phyloP scores from a whole-genome alignment of 2,329 filamentous ascomycete genomes.

The Lasiodiplodia sp. region DNA sequence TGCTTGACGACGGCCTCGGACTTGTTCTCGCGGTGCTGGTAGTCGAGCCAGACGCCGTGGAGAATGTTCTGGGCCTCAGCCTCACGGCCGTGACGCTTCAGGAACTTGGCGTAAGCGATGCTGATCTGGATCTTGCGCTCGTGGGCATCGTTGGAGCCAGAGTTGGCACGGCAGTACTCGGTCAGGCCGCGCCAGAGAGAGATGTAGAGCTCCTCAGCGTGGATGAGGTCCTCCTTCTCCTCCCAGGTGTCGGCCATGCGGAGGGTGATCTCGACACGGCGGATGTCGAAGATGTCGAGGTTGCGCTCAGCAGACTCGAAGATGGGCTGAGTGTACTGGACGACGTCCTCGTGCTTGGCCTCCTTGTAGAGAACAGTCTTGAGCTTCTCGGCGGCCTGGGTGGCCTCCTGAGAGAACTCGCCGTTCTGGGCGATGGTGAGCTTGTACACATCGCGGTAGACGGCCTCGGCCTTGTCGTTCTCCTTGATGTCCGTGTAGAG shows the following conservation, averaged over 20 bases:
- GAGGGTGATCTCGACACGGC: conserved; percentile 29
- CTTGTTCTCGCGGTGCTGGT: conserved; percentile 31
- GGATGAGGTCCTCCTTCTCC: conserved; percentile 37
- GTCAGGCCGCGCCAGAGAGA: conserved; percentile 29
- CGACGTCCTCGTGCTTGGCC: conserved; percentile 28
- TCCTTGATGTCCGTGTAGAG: conserved; percentile 37
- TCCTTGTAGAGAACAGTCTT: conserved; percentile 34
- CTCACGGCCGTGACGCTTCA: conserved; percentile 26
- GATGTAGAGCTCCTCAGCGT: conserved; percentile 37
- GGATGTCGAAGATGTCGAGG: conserved; percentile 31
- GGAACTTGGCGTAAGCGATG: conserved; percentile 28
- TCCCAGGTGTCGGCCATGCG: conserved; percentile 34
- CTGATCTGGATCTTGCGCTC: conserved; percentile 30
- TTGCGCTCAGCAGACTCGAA: conserved; percentile 29
- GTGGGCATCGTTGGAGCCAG: conserved; percentile 16
- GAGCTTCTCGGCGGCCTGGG: conserved; percentile 34
- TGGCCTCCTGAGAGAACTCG: conserved; percentile 37
- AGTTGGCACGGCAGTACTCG: conserved; percentile 28
- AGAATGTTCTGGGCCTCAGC: conserved; percentile 30
- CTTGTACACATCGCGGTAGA: conserved; percentile 38
- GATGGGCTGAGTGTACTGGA: conserved; percentile 30
- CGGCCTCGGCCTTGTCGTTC: conserved; percentile 36
- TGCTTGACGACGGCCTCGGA: conserved; percentile 27
- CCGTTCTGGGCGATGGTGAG: conserved; percentile 35
- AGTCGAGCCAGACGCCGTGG: conserved; percentile 30